Evolutionary conservation across 257 asterid genomes (phyloP), one percentile per base, ranked within the genome.

Genomic region (Lycium barbarum): DNA sequence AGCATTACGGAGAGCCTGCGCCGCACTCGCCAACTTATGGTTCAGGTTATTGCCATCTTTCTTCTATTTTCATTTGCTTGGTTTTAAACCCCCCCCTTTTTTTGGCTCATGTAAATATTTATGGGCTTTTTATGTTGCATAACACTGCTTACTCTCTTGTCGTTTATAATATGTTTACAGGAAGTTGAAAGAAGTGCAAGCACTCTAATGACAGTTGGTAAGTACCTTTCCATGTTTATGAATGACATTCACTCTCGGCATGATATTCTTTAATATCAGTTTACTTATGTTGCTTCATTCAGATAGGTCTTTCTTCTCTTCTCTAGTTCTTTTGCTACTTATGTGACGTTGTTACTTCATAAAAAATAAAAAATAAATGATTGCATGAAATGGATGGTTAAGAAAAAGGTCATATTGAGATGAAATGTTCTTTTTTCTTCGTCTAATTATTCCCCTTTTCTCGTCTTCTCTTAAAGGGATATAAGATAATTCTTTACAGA

Each of bases 1-100:
- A 91, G 93, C 87, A 93, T 97, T 86, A 97, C 99, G 35, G 98
- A 95, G 86, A 94, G 98, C 90, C 98, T 97, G 80, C 91, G 98
- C 2, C 98, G 98, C 76, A 93, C 97, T 85, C 97, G 98, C 36
- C 98, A 97, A 88, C 91, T 97, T 88, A 95, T 97, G 99, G 97
- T 94, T 91, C 98, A 97, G 97, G 99, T 95, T 45, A 85, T 88
- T 92, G 20, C 51, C 80, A 11, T 15, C 20, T n/a, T n/a, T 18
- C 26, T 84, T 83, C 85, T 40, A 11, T 3, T 76, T 67, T 47
- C 7, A 54, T 14, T 35, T 81, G 65, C 84, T 79, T 54, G 36
- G 49, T 62, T 53, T 65, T 33, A 67, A n/a, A 38, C 4, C 17
- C 18, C 13, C 45, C 9, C 22, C 18, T 62, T 1, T 2, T 10